phyloP scores from a whole-genome alignment of 148 eudicot genomes.

The Arbutus unedo region DNA sequence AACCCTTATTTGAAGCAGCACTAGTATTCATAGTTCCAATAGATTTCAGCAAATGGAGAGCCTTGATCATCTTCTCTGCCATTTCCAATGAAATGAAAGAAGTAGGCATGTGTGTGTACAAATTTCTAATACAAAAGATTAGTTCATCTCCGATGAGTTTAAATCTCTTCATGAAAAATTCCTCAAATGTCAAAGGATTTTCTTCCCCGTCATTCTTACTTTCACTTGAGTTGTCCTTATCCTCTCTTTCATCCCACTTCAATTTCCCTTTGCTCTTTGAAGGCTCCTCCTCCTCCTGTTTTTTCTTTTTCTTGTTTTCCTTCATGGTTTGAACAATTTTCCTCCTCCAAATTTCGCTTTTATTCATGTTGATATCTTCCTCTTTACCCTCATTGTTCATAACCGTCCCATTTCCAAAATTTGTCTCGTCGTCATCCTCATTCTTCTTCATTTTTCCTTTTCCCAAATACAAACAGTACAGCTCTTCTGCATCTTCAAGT shows the following conservation, averaged over 20 bases:
- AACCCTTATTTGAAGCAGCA: conserved; percentile 2
- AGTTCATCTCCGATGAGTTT: conserved; percentile 21
- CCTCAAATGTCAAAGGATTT: conserved; percentile 33
- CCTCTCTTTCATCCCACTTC: neutral
- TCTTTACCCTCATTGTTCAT: neutral
- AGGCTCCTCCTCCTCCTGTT: neutral
- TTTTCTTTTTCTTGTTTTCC: conserved; percentile 19
- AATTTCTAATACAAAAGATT: conserved; percentile 20
- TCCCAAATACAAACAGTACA: conserved; percentile 36
- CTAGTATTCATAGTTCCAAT: conserved; percentile 7
- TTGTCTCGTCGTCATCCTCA: neutral
- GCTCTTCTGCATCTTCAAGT: conserved; percentile 43
- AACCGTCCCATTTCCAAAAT: neutral
- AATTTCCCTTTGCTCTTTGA: neutral
- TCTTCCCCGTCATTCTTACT: neutral
- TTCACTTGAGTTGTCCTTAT: neutral
- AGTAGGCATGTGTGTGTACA: conserved; percentile 64
- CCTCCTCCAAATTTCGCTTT: conserved; percentile 12
- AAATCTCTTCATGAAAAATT: conserved; percentile 32
- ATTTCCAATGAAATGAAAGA: conserved; percentile 23
- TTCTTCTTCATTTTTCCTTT: neutral
- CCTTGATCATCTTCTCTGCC: conserved; percentile 33
- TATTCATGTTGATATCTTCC: neutral
- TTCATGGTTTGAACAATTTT: conserved; percentile 18
- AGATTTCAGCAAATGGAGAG: conserved; percentile 24